Percentiles rank a stretch among this genome's conserved stretches.
Evolutionary conservation across 169 alveolate genomes (phyloP).

Genomic region (Sarcocystis neurona): DNA sequence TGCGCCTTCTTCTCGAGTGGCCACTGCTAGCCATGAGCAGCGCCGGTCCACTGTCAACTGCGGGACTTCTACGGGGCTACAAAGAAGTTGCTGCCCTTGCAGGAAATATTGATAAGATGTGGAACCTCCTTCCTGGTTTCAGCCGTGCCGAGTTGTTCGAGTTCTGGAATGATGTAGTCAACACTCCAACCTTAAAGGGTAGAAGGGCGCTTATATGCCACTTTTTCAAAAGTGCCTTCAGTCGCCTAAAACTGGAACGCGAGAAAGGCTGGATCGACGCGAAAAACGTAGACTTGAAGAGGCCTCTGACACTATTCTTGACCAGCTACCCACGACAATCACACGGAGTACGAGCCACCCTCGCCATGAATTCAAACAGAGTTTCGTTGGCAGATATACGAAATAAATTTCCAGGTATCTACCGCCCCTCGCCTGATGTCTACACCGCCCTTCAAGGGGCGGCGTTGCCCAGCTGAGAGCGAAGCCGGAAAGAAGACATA

Average conservation of each 20-base stretch:
- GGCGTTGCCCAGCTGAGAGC: too few species aligned
- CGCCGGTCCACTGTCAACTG: not conserved
- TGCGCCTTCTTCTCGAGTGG: too few species aligned
- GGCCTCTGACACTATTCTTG: not conserved
- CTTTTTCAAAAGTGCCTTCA: not conserved
- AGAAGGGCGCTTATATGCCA: not conserved
- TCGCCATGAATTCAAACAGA: not conserved
- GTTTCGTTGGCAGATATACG: not conserved
- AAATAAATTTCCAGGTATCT: not conserved
- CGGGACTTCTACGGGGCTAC: too few species aligned
- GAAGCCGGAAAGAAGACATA: too few species aligned
- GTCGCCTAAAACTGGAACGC: not conserved
- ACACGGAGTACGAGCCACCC: not conserved
- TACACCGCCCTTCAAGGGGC: too few species aligned
- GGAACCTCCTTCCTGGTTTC: not conserved
- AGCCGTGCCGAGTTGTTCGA: not conserved
- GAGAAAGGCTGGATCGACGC: not conserved
- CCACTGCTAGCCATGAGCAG: too few species aligned
- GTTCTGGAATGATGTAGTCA: not conserved
- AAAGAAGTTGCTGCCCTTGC: not conserved
- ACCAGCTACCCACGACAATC: constrained; percentile 19
- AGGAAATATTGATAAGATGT: not conserved
- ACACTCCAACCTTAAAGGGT: not conserved
- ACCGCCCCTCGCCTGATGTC: too few species aligned
- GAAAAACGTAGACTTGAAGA: not conserved